phyloP scores from a whole-genome alignment of 1,284 basidiomycete species.

The Ceratobasidium sp. region DNA sequence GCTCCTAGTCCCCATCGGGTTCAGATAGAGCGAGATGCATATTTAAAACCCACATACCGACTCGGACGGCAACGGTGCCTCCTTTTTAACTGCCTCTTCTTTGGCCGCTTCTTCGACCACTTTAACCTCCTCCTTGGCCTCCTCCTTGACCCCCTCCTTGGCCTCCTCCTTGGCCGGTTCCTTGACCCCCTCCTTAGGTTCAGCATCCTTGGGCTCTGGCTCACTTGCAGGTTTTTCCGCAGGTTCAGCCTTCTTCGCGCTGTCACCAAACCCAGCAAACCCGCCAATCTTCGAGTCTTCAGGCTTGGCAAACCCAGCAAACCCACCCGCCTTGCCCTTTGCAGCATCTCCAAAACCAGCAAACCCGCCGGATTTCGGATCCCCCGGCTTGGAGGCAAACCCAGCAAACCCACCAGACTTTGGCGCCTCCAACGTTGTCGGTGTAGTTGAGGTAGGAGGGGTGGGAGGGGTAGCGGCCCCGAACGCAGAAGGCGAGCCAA shows the following conservation, averaged over 20 bases:
- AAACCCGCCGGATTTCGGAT: constrained; percentile 18
- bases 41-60: neutral
- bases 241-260: neutral
- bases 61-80: neutral
- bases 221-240: neutral
- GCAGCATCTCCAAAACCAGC: constrained; percentile 41
- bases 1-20: neutral
- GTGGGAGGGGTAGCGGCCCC: constrained; percentile 50
- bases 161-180: constrained; percentile 16
- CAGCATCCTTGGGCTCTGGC: neutral
- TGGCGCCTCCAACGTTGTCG: constrained; percentile 43
- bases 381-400: constrained; percentile 50
- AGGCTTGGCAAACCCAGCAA: constrained; percentile 53
- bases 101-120: constrained; percentile 17
- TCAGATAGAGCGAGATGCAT: neutral
- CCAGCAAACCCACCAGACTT: constrained; percentile 60
- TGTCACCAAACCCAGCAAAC: constrained; percentile 19
- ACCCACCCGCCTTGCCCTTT: constrained; percentile 49
- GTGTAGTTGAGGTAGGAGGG: constrained; percentile 47
- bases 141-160: constrained; percentile 12
- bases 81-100: neutral
- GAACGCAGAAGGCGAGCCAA: constrained; percentile 53
- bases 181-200: constrained; percentile 5
- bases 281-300: constrained; percentile 33
- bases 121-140: constrained; percentile 6